Evolutionary conservation across 768 basidiomycete species (phyloP), one percentile per base, ranked within the genome.

Genomic region (Infundibulicybe gibba): DNA sequence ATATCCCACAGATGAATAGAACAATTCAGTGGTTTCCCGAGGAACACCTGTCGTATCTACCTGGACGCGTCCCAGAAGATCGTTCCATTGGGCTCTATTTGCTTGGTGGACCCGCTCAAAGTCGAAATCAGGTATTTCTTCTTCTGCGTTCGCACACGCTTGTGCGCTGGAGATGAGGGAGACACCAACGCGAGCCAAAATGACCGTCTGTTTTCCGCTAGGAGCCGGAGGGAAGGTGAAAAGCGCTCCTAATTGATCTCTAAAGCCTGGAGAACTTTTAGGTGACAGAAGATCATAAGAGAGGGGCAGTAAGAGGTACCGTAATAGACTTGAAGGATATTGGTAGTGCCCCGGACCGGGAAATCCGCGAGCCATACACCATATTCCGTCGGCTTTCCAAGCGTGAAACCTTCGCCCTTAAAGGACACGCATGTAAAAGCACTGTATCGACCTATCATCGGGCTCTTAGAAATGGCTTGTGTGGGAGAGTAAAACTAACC

Each of bases 341-440:
- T 66, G 1, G 71, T 76, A 15, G 63, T 73, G 30, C 74, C 69
- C 37, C 62, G 61, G 0, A 76, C 68, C 2, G 79, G 76, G 49
- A 69, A 72, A 54, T 80, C 69, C 0, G 68, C 73, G 13, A 76
- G 58, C 68, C 75, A 83, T 0, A 73, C 71, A 0, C 82, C 83
- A 49, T 70, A 81, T 60, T 84, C 80, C 0, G 66, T 67, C 0
- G 80, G 81, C 21, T 68, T 62, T 0, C 64, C 65, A 20, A 78
- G 62, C 3, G 64, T 53, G 45, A 71, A 77, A 0, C 75, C 77
- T 25, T 76, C 72, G 3, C 77, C 80, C 51, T 74, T 67, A 62
- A 84, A 85, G 49, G 80, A 78, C 0, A 80, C 75, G 52, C 82
- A 85, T 0, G 76, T 76, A 53, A 76, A 83, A 1, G 75, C 79